These are phyloP conservation scores for Psilocybe tampanensis DNA, from an alignment of 768 basidiomycete species.

Conservation along the genomic window DNA sequence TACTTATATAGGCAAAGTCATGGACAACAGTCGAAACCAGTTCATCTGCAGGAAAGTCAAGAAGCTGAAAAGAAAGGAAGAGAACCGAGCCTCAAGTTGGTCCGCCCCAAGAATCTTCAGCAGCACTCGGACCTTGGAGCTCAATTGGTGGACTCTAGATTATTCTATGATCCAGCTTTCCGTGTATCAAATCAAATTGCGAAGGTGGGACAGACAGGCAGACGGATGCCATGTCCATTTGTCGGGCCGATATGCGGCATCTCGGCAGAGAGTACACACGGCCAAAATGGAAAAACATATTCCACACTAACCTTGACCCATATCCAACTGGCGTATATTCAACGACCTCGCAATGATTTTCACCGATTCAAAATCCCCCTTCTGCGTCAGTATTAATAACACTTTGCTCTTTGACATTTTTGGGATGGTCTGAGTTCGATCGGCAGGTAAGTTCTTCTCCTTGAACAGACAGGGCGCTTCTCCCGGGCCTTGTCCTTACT, in stretches of 20 bases:
- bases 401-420: background rate
- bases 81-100: background rate
- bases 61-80: background rate
- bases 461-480: background rate
- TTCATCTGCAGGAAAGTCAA: background rate
- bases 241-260: background rate
- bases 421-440: too few species aligned
- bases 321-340: background rate
- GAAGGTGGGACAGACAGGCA: too few species aligned
- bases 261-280: background rate
- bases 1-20: background rate
- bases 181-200: too few species aligned
- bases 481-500: background rate
- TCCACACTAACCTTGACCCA: too few species aligned
- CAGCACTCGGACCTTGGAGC: too few species aligned
- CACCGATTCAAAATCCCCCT: background rate
- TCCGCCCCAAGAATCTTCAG: background rate
- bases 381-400: background rate
- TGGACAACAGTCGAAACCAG: background rate
- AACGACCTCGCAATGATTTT: background rate
- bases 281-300: background rate
- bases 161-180: too few species aligned
- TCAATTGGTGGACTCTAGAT: too few species aligned
- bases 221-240: background rate
- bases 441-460: background rate